These are phyloP conservation scores for Umbellularia californica DNA, from an alignment of 164 flowering plant genomes.

Conservation along the genomic window DNA sequence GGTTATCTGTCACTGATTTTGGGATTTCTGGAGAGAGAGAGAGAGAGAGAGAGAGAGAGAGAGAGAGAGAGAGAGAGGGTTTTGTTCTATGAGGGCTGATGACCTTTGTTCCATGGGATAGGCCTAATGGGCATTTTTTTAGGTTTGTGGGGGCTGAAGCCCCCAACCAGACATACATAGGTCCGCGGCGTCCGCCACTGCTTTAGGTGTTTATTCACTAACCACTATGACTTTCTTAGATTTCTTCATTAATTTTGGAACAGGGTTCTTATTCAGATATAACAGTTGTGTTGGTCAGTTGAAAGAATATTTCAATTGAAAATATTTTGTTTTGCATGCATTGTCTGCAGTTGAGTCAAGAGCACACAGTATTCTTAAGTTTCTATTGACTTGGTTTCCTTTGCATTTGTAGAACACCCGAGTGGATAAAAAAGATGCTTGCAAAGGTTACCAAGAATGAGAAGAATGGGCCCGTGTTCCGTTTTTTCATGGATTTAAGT, in stretches of 20 bases:
- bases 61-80: too few species aligned
- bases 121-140: too few species aligned
- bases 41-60: too few species aligned
- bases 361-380: background rate
- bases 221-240: background rate
- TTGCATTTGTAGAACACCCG: slow-evolving; percentile 53
- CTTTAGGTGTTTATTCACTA: background rate
- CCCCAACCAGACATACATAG: too few species aligned
- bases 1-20: too few species aligned
- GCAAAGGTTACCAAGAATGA: slow-evolving; percentile 54
- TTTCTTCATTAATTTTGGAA: background rate
- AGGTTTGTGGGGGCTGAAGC: too few species aligned
- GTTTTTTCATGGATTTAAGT: slow-evolving; percentile 91
- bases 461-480: slow-evolving; percentile 72
- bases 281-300: background rate
- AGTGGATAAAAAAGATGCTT: slow-evolving; percentile 79
- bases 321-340: background rate
- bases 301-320: background rate
- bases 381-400: background rate
- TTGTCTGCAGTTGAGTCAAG: background rate
- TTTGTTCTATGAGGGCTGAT: too few species aligned
- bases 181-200: too few species aligned
- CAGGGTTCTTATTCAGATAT: background rate
- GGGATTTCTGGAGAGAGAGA: too few species aligned
- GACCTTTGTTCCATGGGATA: too few species aligned